These are phyloP conservation scores for Tolypocladium nubicola DNA, from an alignment of 2,329 filamentous ascomycete genomes.

Conservation along the genomic window DNA sequence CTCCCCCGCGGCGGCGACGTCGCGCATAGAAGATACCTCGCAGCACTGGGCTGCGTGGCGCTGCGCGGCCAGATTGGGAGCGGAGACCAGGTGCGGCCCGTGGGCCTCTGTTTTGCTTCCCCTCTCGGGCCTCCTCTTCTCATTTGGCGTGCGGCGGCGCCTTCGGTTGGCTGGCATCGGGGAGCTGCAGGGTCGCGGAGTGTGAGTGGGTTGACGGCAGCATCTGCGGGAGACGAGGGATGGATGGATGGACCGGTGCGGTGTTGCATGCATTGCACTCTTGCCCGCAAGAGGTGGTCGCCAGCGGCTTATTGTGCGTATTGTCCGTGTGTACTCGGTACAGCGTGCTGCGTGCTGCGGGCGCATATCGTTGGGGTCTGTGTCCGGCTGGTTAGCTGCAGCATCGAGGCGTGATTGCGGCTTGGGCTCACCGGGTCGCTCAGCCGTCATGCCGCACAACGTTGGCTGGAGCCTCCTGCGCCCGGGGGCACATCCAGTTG, in stretches of 20 bases:
- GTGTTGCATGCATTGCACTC: background rate
- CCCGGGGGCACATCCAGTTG: background rate
- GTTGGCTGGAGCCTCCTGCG: background rate
- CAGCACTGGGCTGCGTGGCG: background rate
- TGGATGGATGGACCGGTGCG: background rate
- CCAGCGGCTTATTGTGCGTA: background rate
- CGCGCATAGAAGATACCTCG: background rate
- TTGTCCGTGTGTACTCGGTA: background rate
- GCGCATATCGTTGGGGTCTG: background rate
- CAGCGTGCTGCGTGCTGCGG: background rate
- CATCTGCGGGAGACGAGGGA: slow-evolving; percentile 2
- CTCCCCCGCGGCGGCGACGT: background rate
- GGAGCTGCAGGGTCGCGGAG: slow-evolving; percentile 7
- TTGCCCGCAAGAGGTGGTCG: background rate
- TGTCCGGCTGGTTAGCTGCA: background rate
- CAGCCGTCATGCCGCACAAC: background rate
- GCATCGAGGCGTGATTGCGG: background rate
- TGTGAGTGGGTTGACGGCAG: slow-evolving; percentile 8
- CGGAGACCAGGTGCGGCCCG: background rate
- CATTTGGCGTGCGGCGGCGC: slow-evolving; percentile 1
- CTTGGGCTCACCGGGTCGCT: background rate
- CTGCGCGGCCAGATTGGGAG: background rate
- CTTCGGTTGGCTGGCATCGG: slow-evolving; percentile 5
- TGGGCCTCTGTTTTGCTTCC: slow-evolving; percentile 2
- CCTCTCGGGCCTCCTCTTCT: slow-evolving; percentile 2